phyloP scores from a whole-genome alignment of 106 monocot genomes.

The Iris macrosiphon region DNA sequence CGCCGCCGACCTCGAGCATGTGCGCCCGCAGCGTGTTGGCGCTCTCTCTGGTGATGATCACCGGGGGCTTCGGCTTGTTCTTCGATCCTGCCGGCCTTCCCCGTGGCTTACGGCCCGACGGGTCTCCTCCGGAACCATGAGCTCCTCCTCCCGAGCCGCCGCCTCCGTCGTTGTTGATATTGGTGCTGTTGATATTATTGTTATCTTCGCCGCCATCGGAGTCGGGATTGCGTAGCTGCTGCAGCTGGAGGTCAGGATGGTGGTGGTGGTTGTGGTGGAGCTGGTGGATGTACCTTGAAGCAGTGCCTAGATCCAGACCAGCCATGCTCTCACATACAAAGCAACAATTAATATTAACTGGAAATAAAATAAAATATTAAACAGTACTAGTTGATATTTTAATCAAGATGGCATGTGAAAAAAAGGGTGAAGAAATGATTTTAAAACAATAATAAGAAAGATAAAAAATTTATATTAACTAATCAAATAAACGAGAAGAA shows the following conservation, averaged over 20 bases:
- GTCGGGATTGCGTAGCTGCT: background rate
- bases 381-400: conserved; percentile 3
- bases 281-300: conserved; percentile 36
- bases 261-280: conserved; percentile 11
- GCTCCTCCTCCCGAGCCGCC: conserved; percentile 2
- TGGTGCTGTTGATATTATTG: conserved; percentile 5
- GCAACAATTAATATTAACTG: background rate
- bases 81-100: conserved; percentile 59
- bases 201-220: conserved; percentile 10
- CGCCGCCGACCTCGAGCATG: conserved; percentile 41
- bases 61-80: conserved; percentile 67
- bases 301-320: conserved; percentile 45
- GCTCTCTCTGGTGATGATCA: conserved; percentile 64
- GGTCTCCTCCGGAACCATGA: conserved; percentile 16
- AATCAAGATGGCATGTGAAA: no score
- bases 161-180: background rate
- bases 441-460: no score
- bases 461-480: conserved; percentile 7
- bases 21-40: conserved; percentile 48
- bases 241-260: conserved; percentile 37
- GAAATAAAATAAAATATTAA: conserved; percentile 7
- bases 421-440: no score
- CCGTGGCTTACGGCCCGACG: conserved; percentile 14
- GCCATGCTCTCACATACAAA: conserved; percentile 35
- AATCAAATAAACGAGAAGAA: background rate